Evolutionary conservation across 306 rosid genomes (phyloP), one percentile per base, ranked within the genome.

Genomic region (Dryas alaskensis): DNA sequence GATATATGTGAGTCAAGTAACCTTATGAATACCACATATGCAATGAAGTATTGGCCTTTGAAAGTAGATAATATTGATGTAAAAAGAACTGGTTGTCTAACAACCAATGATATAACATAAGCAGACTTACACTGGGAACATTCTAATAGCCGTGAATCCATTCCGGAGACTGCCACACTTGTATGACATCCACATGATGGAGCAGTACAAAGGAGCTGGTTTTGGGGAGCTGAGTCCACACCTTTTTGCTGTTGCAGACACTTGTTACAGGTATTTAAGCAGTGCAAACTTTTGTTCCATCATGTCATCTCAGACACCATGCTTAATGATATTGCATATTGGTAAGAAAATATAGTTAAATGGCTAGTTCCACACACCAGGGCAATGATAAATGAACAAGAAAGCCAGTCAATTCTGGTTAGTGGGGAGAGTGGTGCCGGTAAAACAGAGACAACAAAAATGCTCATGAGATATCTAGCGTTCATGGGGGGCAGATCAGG

Each of bases 381-480:
- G 85, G 90, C 97, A 65, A 91, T 91, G 97, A 86, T 89, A 47
- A 89, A 91, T 79, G 97, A 89, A 3, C 81, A 84, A 73, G 90
- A 88, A 84, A 87, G 95, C 74, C 95, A 91, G 74, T 91, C 97
- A 68, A 91, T 91, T 77, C 77, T 91, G 86, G 97, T 91, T 3
- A 91, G 97, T 70, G 97, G 97, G 73, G 97, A 91, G 85, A 91
- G 97, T 78, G 97, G 97, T 67, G 97, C 97, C 22, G 97, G 97
- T 67, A 91, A 91, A 76, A 91, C 97, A 3, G 97, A 91, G 78
- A 91, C 97, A 81, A 91, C 97, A 0, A 91, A 91, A 81, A 91
- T 91, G 97, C 84, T 91, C 11, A 91, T 91, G 97, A 86, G 97
- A 74, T 91, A 91, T 72, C 88, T 91, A 44, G 97, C 97, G 10